Evolutionary conservation across 345 rosid genomes (phyloP).

Genomic region (Populus nigra): DNA sequence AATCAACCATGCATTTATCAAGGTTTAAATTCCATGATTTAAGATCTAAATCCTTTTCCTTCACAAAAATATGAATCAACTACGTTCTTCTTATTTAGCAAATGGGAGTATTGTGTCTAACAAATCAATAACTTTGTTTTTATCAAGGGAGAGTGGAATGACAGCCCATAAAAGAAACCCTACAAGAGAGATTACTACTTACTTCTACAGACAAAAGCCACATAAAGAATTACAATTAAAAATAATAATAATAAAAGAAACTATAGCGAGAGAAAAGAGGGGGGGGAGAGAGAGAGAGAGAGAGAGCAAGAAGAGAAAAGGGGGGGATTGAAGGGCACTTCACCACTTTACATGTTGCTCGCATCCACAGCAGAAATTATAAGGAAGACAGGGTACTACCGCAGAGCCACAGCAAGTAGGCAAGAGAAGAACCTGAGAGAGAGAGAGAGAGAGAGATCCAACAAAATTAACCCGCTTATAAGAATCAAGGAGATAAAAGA

Average conservation of each 20-base stretch:
- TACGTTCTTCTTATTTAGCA: no score
- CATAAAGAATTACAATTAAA: slow-evolving; percentile 2
- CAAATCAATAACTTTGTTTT: no score
- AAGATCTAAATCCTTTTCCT: no score
- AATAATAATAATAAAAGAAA: neutral
- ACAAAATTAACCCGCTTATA: slow-evolving; percentile 3
- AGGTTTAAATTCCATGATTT: no score
- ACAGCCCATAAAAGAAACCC: slow-evolving; percentile 1
- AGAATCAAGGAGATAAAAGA: slow-evolving; percentile 22
- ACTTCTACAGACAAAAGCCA: slow-evolving; percentile 15
- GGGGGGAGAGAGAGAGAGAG: neutral
- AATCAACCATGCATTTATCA: no score
- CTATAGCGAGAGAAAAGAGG: neutral
- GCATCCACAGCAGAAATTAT: slow-evolving; percentile 53
- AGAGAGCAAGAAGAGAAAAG: neutral
- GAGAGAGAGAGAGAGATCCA: neutral
- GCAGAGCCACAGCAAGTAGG: slow-evolving; percentile 11
- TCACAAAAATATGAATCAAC: no score
- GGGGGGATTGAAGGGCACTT: slow-evolving; percentile 23
- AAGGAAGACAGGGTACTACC: slow-evolving; percentile 27
- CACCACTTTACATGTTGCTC: slow-evolving; percentile 61
- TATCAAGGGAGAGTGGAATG: no score
- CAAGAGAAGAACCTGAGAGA: neutral
- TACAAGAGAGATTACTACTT: slow-evolving; percentile 7
- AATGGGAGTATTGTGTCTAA: no score